Base-by-base conservation (phyloP, 1,139 yeast genomes). In the Pichia sp. region DNA sequence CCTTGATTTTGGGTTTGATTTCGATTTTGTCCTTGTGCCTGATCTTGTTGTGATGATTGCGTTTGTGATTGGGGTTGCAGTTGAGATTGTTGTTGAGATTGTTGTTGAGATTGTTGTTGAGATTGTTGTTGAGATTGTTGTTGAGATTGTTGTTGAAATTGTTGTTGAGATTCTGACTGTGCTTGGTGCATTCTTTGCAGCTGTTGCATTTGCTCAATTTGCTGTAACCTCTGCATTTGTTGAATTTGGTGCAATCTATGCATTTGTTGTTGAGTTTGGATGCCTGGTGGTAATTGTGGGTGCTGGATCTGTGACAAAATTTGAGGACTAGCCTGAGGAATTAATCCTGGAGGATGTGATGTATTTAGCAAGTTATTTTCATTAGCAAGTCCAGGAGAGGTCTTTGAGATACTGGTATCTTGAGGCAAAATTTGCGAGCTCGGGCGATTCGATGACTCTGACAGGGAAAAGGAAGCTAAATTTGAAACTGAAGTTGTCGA, bases 391-490 rank as follows among this genome's bases (percentile, higher is more conserved):
- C 16, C 22, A 33, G 42, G 24, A 10, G 38, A 20, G 10, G 20
- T 16, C 4, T 1, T 27, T 24, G 37, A 12, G 10, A n/a, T 20
- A 16, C 25, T 32, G 36, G 39, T 6, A 12, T 31, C 42, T 11
- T 31, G 34, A 3, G 48, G 48, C 24, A 45, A 23, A 27, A 45
- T 45, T 7, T 42, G 43, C 3, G 49, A 42, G 3, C 36, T 35
- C 16, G 35, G 25, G 12, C 41, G 36, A 24, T 37, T 30, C 4
- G 31, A 20, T 6, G 38, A 7, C 2, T 40, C 22, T n/a, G 37
- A 35, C 10, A 30, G 6, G 4, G 31, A 25, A 31, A 11, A 22
- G 4, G 41, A 24, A 28, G 30, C 8, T n/a, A 37, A 28, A n/a
- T 12, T 20, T 30, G 28, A 11, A n/a, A n/a, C 16, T 26, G 38